Percentiles rank a stretch among this genome's conserved stretches.
These are phyloP conservation scores for Colletotrichum eremochloae DNA, from an alignment of 2,329 filamentous ascomycete species.

Conservation along the genomic window DNA sequence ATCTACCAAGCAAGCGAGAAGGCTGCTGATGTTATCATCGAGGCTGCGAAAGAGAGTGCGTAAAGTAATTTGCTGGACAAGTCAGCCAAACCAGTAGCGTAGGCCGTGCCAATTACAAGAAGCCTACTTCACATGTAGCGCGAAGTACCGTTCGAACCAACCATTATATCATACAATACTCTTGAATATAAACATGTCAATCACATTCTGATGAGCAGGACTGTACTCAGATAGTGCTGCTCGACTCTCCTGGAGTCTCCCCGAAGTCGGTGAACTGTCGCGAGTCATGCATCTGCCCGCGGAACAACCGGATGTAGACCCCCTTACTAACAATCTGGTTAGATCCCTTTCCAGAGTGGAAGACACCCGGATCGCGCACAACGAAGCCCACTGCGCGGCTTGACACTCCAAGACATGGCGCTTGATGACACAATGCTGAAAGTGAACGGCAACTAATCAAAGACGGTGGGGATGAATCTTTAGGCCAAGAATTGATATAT, in stretches of 20 bases:
- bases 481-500: background rate
- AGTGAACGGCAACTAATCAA: background rate
- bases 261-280: background rate
- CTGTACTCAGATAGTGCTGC: no score
- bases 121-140: background rate
- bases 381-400: no score
- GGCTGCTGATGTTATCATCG: slow-evolving; percentile 22
- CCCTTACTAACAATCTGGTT: no score
- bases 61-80: background rate
- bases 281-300: background rate
- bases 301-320: no score
- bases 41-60: background rate
- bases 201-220: background rate
- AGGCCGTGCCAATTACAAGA: background rate
- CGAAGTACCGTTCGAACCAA: background rate
- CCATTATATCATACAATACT: no score
- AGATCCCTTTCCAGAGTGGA: no score
- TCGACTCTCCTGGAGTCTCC: no score
- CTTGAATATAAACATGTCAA: background rate
- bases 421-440: background rate
- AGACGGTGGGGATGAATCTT: background rate
- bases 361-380: no score
- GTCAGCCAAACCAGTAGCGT: background rate
- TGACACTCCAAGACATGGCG: no score
- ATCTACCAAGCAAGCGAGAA: slow-evolving; percentile 26